Evolutionary conservation across 2,329 filamentous ascomycete species (phyloP).

Genomic region (Nothopassalora personata): DNA sequence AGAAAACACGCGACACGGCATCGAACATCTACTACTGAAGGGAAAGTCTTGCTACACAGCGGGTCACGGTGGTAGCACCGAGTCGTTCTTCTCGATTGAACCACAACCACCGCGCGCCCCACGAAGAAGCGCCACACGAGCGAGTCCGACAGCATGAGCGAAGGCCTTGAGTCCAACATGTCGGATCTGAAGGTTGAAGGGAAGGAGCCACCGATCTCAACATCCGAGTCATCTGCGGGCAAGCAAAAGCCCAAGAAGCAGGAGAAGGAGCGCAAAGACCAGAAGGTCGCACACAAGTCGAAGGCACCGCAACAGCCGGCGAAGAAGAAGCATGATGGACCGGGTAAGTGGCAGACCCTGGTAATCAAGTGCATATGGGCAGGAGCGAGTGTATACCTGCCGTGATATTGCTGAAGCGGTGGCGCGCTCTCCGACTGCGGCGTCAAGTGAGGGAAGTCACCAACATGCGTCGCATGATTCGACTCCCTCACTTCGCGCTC

Average conservation of each 20-base stretch:
- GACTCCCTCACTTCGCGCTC: not conserved
- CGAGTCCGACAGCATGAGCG: slow-evolving; percentile 13
- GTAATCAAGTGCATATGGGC: not conserved
- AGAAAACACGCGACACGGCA: not conserved
- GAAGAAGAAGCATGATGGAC: slow-evolving; percentile 50
- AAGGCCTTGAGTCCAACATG: slow-evolving; percentile 26
- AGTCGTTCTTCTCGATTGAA: not conserved
- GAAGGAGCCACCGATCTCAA: slow-evolving; percentile 3
- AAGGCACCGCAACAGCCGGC: slow-evolving; percentile 26
- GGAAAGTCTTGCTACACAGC: not conserved
- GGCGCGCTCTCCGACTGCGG: not conserved
- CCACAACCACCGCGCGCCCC: not conserved
- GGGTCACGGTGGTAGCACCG: not conserved
- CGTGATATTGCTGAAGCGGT: not conserved
- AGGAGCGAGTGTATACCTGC: not conserved
- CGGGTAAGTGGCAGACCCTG: slow-evolving; percentile 20
- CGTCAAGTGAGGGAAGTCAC: not conserved
- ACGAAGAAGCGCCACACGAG: not conserved
- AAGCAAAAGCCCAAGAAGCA: slow-evolving; percentile 31
- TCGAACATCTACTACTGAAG: not conserved
- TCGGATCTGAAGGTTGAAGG: slow-evolving; percentile 25
- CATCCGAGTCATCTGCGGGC: slow-evolving; percentile 15
- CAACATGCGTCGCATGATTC: not conserved
- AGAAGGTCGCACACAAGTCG: slow-evolving; percentile 27
- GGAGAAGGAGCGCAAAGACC: slow-evolving; percentile 33